Evolutionary conservation across 805 yeast species (phyloP).

Genomic region (Suhomyces sp.): DNA sequence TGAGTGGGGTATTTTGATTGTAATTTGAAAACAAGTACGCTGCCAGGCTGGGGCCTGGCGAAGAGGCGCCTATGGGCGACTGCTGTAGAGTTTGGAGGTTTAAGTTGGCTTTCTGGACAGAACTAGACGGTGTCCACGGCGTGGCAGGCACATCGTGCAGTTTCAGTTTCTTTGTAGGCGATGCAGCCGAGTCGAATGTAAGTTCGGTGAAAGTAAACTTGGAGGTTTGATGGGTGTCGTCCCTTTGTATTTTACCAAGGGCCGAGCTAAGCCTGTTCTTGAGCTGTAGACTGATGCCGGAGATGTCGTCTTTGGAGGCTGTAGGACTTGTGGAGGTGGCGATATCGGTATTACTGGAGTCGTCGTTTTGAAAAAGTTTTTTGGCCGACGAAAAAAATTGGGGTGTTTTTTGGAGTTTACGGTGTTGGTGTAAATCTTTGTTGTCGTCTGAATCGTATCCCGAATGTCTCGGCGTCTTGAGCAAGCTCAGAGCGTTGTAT

Average conservation of each 20-base stretch:
- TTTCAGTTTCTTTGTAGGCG: conserved; percentile 15
- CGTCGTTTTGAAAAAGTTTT: conserved; percentile 33
- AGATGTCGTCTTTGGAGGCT: conserved; percentile 29
- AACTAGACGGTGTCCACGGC: conserved; percentile 20
- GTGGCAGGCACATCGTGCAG: neutral
- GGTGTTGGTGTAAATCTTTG: conserved; percentile 5
- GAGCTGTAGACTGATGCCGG: conserved; percentile 38
- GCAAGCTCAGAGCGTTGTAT: conserved; percentile 18
- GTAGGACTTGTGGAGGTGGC: conserved; percentile 9
- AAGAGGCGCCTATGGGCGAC: conserved; percentile 21
- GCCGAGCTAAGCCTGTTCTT: conserved; percentile 39
- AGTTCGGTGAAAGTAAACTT: conserved; percentile 32
- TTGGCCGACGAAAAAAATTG: conserved; percentile 40
- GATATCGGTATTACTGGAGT: conserved; percentile 3
- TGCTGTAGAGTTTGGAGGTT: conserved; percentile 38
- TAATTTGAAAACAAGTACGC: neutral
- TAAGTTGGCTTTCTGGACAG: conserved; percentile 29
- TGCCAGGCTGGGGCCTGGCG: neutral
- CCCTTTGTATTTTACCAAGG: conserved; percentile 36
- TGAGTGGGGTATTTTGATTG: conserved; percentile 8
- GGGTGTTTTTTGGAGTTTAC: conserved; percentile 37
- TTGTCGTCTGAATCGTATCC: conserved; percentile 31
- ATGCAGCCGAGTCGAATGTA: conserved; percentile 14
- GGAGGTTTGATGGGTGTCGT: conserved; percentile 13
- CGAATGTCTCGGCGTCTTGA: conserved; percentile 33